phyloP scores from a whole-genome alignment of 306 rosid species.

The Medicago truncatula region DNA sequence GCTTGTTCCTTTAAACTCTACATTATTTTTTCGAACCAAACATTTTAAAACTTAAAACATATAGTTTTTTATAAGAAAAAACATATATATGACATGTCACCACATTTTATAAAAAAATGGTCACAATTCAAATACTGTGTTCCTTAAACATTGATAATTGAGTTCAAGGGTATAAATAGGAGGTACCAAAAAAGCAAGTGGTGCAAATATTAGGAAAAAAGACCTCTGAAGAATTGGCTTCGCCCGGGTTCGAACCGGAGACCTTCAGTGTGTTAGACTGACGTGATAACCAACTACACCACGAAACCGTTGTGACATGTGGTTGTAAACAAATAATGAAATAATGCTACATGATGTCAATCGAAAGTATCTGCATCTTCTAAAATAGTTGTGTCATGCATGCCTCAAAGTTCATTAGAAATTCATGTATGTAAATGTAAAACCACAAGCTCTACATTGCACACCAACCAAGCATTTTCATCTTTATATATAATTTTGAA shows the following conservation, averaged over 20 bases:
- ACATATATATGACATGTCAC: no score
- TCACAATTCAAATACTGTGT: neutral
- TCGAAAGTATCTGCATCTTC: neutral
- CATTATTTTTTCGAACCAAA: neutral
- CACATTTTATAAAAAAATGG: no score
- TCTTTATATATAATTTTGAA: constrained; percentile 3
- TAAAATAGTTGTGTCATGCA: constrained; percentile 39
- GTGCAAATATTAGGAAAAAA: neutral
- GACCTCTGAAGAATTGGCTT: constrained; percentile 2
- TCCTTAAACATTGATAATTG: neutral
- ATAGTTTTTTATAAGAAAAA: no score
- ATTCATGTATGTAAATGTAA: constrained; percentile 48
- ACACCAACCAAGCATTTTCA: constrained; percentile 46
- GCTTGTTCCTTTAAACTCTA: constrained; percentile 1
- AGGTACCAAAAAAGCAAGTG: neutral
- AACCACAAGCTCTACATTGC: constrained; percentile 46
- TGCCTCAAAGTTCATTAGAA: constrained; percentile 43
- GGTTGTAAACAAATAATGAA: fast-evolving
- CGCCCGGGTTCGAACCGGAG: constrained; percentile 74
- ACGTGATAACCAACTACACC: constrained; percentile 91
- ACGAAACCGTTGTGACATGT: constrained; percentile 40
- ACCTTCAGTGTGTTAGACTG: constrained; percentile 98
- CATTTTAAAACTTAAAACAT: neutral
- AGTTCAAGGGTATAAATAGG: neutral
- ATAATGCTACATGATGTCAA: no score